These are phyloP conservation scores for Lentinula guzmanii DNA, from an alignment of 768 basidiomycete species.

Conservation along the genomic window DNA sequence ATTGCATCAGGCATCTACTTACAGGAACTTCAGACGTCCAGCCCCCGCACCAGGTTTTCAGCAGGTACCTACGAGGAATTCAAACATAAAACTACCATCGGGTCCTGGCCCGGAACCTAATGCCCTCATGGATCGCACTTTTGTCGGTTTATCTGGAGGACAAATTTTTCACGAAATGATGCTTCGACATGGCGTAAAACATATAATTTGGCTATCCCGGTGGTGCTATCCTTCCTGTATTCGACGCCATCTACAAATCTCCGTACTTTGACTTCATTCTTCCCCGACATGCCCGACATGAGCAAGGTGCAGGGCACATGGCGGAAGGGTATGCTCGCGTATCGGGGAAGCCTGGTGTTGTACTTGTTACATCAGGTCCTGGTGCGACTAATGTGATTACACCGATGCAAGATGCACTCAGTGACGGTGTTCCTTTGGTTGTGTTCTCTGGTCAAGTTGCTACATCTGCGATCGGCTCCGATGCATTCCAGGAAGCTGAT, in stretches of 20 bases:
- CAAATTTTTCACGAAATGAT: slow-evolving; percentile 99
- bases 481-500: slow-evolving; percentile 99
- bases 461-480: slow-evolving; percentile 97
- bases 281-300: slow-evolving; percentile 92
- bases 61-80: slow-evolving; percentile 37
- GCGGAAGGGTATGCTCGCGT: slow-evolving; percentile 97
- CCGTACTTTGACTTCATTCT: slow-evolving; percentile 92
- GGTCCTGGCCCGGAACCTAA: slow-evolving; percentile 31
- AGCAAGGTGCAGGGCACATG: slow-evolving; percentile 99
- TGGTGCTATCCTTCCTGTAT: slow-evolving; percentile 98
- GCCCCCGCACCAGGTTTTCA: slow-evolving; percentile 49
- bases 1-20: background rate
- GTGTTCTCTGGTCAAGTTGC: slow-evolving; percentile 99
- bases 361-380: slow-evolving; percentile 96
- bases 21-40: slow-evolving; percentile 46
- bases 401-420: slow-evolving; percentile 95
- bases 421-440: slow-evolving; percentile 89
- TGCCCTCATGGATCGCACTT: slow-evolving; percentile 67
- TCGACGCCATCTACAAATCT: slow-evolving; percentile 98
- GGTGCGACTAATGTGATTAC: slow-evolving; percentile 98
- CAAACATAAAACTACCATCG: slow-evolving; percentile 28
- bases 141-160: slow-evolving; percentile 92
- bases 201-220: slow-evolving; percentile 98
- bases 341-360: slow-evolving; percentile 96
- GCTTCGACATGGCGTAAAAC: slow-evolving; percentile 92